Evolutionary conservation across 495 filamentous ascomycete species (phyloP).

Genomic region (Lasiosphaeria ovina): DNA sequence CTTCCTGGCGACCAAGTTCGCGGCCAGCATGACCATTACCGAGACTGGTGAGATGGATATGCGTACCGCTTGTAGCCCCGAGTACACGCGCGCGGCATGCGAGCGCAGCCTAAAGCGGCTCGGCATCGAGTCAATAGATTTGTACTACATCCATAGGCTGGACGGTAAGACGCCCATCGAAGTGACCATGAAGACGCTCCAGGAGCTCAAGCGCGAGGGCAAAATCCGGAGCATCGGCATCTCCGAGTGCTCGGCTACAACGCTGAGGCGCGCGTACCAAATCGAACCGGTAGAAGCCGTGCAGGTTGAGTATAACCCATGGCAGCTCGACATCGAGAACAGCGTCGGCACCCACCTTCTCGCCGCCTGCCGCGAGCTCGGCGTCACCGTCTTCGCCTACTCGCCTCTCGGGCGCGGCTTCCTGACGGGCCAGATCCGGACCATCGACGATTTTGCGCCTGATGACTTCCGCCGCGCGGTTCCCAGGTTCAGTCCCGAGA

Average conservation of each 20-base stretch:
- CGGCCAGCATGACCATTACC: constrained; percentile 16
- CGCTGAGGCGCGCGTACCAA: constrained; percentile 27
- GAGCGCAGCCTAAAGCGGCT: constrained; percentile 47
- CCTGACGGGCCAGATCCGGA: constrained; percentile 62
- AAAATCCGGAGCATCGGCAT: constrained; percentile 51
- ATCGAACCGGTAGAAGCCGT: constrained; percentile 29
- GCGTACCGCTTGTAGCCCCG: constrained; percentile 39
- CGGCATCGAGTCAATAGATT: constrained; percentile 46
- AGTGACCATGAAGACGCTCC: constrained; percentile 49
- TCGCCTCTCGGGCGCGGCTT: constrained; percentile 51
- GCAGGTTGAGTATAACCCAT: constrained; percentile 30
- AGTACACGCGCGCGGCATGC: constrained; percentile 45
- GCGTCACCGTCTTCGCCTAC: constrained; percentile 68
- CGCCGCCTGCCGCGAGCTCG: constrained; percentile 39
- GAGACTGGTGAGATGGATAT: constrained; percentile 17
- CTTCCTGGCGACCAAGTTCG: constrained; percentile 55
- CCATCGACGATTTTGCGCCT: constrained; percentile 60
- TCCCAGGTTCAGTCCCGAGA: constrained; percentile 66
- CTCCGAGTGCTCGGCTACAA: constrained; percentile 21
- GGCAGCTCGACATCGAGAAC: constrained; percentile 22
- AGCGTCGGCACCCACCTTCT: constrained; percentile 3
- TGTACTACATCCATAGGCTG: constrained; percentile 54
- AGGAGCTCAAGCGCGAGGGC: constrained; percentile 34
- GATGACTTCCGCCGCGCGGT: constrained; percentile 42
- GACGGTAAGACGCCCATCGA: constrained; percentile 54